Base-by-base conservation (phyloP, 495 filamentous ascomycete species). In the Saxophila tyrrhenica region DNA sequence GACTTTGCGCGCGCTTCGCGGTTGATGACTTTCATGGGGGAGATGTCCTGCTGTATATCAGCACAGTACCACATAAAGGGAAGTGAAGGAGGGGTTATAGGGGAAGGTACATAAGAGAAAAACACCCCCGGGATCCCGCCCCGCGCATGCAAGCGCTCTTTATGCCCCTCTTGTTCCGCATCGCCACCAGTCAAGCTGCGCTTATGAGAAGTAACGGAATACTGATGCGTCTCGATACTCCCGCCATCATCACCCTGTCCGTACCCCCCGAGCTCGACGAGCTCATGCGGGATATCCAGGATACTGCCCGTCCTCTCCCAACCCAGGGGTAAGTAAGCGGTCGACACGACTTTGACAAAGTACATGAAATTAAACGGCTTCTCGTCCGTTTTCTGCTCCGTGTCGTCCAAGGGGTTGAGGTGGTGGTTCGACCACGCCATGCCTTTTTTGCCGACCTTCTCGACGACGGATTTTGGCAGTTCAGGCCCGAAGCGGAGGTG, bases 1-100 rank as follows among this genome's bases (percentile, higher is more conserved):
- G 82, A 81, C 73, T 96, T 96, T 17, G 81, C 71, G 19, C 87
- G 81, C 57, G 84, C 85, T 73, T 99, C 92, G 39, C 89, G 81
- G 74, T 97, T 99, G 72, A 99, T 85, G 42, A 99, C 94, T 71
- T 97, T 99, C 94, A 99, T 97, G 25, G 92, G 92, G 1, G 92
- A 97, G 70, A 99, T 97, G 66, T 99, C 92, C 83, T 89, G 55
- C 25, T 20, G 7, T 13, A 50, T 56, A 50, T 42, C 25, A 55
- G 59, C 5, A 19, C 38, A 51, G 20, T 10, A 29, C 32, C 42
- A 49, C 23, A 19, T 19, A 20, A 23, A 39, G 7, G 21, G 24
- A 43, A n/a, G n/a, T n/a, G n/a, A n/a, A n/a, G n/a, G n/a, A n/a
- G n/a, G n/a, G n/a, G n/a, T n/a, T n/a, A n/a, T n/a, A 29, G n/a